Percentiles rank a stretch among this genome's conserved stretches.
Evolutionary conservation across 768 basidiomycete genomes (phyloP).

Genomic region (Termitomyces heimii): DNA sequence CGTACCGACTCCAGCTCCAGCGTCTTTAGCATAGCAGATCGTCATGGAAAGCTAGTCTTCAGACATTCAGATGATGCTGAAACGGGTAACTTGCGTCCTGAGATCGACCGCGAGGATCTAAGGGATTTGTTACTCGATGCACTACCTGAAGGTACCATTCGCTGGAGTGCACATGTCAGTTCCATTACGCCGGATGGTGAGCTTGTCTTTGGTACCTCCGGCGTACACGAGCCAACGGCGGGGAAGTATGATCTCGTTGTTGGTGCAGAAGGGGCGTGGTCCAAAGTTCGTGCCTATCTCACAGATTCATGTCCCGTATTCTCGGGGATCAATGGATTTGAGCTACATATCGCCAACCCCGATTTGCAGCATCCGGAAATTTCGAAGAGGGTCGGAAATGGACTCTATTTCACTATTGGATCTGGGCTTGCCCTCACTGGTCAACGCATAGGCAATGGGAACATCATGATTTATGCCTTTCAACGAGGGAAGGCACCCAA

Average conservation of each 20-base stretch:
- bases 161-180: conserved; percentile 17
- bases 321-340: conserved; percentile 20
- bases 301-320: conserved; percentile 23
- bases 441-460: conserved; percentile 8
- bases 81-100: conserved; percentile 13
- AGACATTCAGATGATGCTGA: conserved; percentile 3
- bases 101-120: conserved; percentile 20
- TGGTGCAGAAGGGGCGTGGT: conserved; percentile 32
- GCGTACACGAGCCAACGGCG: conserved; percentile 3
- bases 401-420: conserved; percentile 17
- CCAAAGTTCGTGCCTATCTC: conserved; percentile 27
- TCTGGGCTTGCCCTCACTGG: conserved; percentile 1
- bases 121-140: conserved; percentile 20
- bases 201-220: conserved; percentile 9
- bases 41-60: conserved; percentile 6
- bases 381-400: conserved; percentile 21
- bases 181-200: conserved; percentile 1
- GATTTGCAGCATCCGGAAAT: conserved; percentile 17
- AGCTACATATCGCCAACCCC: conserved; percentile 9
- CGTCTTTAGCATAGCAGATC: conserved; percentile 12
- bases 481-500: not conserved
- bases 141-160: conserved; percentile 13
- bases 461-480: conserved; percentile 10
- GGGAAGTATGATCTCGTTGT: conserved; percentile 18
- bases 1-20: conserved; percentile 12